A percentile compares a stretch with the other conserved stretches of the same genome.
Conservation (phyloP, 805 yeast genomes). For the Sugiyamaella smithiae region DNA sequence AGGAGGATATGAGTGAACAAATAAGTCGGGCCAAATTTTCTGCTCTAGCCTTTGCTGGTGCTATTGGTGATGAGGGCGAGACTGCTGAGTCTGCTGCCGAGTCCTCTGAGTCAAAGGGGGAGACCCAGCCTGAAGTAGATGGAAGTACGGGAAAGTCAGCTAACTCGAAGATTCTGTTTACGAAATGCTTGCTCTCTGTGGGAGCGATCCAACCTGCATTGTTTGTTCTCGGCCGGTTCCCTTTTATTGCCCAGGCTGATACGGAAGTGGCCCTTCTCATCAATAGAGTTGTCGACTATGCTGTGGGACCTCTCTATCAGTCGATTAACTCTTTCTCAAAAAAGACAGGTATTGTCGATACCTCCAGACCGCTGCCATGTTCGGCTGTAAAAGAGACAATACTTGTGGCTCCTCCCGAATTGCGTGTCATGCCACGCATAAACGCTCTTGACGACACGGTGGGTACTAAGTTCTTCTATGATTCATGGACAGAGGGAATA, state of each 20-base stretch:
- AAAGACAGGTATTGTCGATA: neutral
- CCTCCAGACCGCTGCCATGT: constrained; percentile 10
- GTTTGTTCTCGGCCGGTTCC: constrained; percentile 56
- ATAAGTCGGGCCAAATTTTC: constrained; percentile 63
- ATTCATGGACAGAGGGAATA: constrained; percentile 47
- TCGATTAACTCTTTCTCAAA: constrained; percentile 11
- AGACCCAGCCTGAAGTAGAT: neutral
- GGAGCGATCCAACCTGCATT: constrained; percentile 65
- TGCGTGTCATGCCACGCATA: neutral
- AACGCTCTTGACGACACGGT: neutral
- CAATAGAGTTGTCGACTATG: constrained; percentile 46
- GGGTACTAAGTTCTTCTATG: constrained; percentile 42
- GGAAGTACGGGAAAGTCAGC: neutral
- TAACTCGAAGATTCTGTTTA: constrained; percentile 29
- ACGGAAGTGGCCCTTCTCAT: constrained; percentile 48
- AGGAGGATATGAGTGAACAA: constrained; percentile 50
- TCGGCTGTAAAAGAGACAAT: constrained; percentile 13
- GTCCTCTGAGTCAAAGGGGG: neutral
- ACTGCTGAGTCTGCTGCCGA: constrained; percentile 5
- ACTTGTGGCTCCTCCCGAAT: constrained; percentile 6
- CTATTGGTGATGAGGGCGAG: constrained; percentile 54
- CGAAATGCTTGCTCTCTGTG: constrained; percentile 52
- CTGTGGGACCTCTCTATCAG: constrained; percentile 49
- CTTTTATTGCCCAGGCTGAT: constrained; percentile 56
- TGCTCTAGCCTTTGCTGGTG: constrained; percentile 86